These are phyloP conservation scores for Logfia minima DNA, from an alignment of 129 eudicot species.

Conservation along the genomic window DNA sequence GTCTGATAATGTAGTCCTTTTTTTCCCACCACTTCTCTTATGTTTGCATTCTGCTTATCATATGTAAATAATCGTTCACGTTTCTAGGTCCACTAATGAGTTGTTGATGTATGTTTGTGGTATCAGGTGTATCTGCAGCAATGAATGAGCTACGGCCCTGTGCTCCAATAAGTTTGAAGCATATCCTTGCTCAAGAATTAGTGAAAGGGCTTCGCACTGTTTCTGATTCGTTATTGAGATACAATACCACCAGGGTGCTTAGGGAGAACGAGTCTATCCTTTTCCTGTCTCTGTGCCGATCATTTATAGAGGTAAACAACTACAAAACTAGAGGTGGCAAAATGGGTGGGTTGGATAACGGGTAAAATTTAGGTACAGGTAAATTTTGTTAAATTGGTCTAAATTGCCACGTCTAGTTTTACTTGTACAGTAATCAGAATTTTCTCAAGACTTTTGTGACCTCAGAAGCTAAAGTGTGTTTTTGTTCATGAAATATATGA, in stretches of 20 bases:
- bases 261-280: conserved; percentile 80
- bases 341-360: not conserved
- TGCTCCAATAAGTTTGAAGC: conserved; percentile 85
- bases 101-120: not conserved
- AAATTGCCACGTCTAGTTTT: not conserved
- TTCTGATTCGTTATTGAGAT: conserved; percentile 76
- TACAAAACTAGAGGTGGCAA: not conserved
- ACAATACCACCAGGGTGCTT: conserved; percentile 80
- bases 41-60: not conserved
- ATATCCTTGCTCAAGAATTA: conserved; percentile 86
- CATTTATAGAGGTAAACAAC: conserved; percentile 74
- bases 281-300: conserved; percentile 82
- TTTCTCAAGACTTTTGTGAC: not conserved
- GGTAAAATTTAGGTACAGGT: not conserved
- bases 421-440: not conserved
- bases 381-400: not conserved
- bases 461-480: not conserved
- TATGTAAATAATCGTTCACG: not conserved
- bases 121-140: conserved; percentile 89
- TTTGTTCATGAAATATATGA: conserved; percentile 4
- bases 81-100: conserved; percentile 12
- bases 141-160: conserved; percentile 97
- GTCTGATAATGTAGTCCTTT: not conserved
- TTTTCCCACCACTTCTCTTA: not conserved
- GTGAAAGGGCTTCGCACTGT: conserved; percentile 76